Base-by-base conservation (phyloP, 2,329 filamentous ascomycete species). In the Endocalyx cinctus region DNA sequence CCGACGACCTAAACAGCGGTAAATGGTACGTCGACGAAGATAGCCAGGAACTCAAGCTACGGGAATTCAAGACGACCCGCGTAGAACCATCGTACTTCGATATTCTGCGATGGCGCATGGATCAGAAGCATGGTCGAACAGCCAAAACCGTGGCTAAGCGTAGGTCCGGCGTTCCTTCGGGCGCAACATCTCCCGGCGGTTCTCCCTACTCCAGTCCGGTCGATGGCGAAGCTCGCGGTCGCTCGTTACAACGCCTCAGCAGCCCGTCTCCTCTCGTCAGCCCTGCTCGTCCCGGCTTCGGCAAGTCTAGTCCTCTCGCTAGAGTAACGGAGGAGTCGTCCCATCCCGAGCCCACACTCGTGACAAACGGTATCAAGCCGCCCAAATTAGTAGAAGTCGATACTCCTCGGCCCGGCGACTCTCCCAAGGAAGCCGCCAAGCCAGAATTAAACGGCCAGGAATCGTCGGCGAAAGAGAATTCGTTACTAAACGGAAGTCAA, bases 11-110 rank as follows among this genome's bases (percentile, higher is more conserved):
- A 51, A 79, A 77, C 64, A 92, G 86, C 47, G 85, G 87, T 43
- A 94, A 95, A 61, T 89, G 87, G 70, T 85, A 79, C 51, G 84
- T 98, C 33, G 89, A 97, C 45, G 92, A 98, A 52, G 92, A 98
- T 12, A 86, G 74, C 34, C 79, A 83, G 49, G 92, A 97, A 62
- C 74, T 98, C 47, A 96, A 94, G 66, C 69, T 98, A 51, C 80
- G 85, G 49, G 87, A 94, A 58, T 97, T 97, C 70, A 92, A 87
- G 70, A 76, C 82, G 33, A 78, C 84, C 46, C 87, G 87, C 34
- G 86, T 96, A 34, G 90, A 97, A 62, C 92, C 92, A 14, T 74
- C 82, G 17, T 98, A 97, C 61, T 81, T 98, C 55, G 90, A 94
- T 56, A 95, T 98, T 54, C 68, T 98, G 50, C 77, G 92, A 48